Evolutionary conservation across 208 protist species (phyloP), one percentile per base, ranked within the genome.

Genomic region (Wallacemonas collosoma): DNA sequence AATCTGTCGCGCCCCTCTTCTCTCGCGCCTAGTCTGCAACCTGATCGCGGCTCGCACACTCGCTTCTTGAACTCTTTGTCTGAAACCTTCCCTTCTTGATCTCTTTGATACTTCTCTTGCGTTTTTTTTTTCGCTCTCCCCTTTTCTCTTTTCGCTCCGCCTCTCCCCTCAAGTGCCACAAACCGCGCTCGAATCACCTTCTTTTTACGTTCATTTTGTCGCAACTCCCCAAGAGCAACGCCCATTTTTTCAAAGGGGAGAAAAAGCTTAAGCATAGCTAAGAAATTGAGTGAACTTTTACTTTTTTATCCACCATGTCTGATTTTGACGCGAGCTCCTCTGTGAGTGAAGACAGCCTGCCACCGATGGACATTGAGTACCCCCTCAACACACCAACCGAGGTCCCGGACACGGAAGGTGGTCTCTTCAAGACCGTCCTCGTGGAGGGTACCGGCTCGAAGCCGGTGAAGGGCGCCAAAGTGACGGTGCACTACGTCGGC

Each of bases 401-500:
- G 79, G 88, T 94, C 15, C 91, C 91, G 12, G 83, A 73, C 64
- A 93, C 91, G 43, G 72, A 93, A 50, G 83, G 85, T 11, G 81
- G 82, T 11, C 77, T 95, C 35, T 77, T 86, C 74, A 95, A 95
- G 72, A 95, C 88, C 9, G 88, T 95, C 11, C 81, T 95, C 14
- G 85, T 93, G 38, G 84, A 89, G 47, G 91, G 91, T 61, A 91
- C 72, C 2, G 91, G 91, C 4, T 71, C 79, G 50, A 80, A 69
- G 15, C 91, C 91, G 1, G 79, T 87, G 68, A 91, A 93, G 40
- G 91, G 88, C 53, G 83, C 91, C 26, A 90, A 94, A 71, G 93
- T 94, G 62, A 89, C 67, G 8, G 93, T 97, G 67, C 93, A 97
- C 85, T 98, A 98, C 79, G 83, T 92, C 50, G 95, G 95, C 65